phyloP scores from a whole-genome alignment of 140 eudicot genomes.

The Flaveria floridana region DNA sequence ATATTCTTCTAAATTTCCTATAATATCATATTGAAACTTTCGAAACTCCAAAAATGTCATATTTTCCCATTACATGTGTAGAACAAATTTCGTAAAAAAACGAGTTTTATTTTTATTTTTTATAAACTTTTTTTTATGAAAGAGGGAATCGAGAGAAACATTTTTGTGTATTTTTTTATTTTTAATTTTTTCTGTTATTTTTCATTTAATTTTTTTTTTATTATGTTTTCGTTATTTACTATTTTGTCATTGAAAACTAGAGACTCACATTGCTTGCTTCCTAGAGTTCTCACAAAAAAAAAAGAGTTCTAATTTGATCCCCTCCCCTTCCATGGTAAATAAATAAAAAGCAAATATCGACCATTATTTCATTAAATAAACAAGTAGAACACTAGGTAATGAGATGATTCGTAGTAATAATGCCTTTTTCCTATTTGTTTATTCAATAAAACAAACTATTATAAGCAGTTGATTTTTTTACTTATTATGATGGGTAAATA shows the following conservation, averaged over 20 bases:
- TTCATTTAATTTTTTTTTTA: too few species aligned
- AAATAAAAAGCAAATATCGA: background rate
- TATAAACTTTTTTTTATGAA: too few species aligned
- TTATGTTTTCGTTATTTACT: too few species aligned
- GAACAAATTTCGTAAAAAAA: too few species aligned
- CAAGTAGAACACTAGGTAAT: background rate
- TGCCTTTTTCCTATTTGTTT: background rate
- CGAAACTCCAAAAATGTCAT: background rate
- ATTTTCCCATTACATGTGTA: background rate
- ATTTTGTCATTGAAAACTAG: too few species aligned
- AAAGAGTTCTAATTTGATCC: too few species aligned
- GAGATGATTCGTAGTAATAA: background rate
- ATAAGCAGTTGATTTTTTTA: background rate
- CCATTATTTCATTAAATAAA: background rate
- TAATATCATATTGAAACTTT: slow-evolving; percentile 2
- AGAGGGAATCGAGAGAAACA: too few species aligned
- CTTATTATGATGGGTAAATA: background rate
- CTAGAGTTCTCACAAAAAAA: too few species aligned
- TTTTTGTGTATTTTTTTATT: too few species aligned
- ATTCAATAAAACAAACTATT: background rate
- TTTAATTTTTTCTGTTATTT: too few species aligned
- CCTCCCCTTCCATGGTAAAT: background rate
- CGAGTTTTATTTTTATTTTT: too few species aligned
- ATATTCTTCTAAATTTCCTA: background rate
- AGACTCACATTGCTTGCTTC: too few species aligned